Evolutionary conservation across 139 green algal genomes (phyloP).

Genomic region (Tetraselmis striata): DNA sequence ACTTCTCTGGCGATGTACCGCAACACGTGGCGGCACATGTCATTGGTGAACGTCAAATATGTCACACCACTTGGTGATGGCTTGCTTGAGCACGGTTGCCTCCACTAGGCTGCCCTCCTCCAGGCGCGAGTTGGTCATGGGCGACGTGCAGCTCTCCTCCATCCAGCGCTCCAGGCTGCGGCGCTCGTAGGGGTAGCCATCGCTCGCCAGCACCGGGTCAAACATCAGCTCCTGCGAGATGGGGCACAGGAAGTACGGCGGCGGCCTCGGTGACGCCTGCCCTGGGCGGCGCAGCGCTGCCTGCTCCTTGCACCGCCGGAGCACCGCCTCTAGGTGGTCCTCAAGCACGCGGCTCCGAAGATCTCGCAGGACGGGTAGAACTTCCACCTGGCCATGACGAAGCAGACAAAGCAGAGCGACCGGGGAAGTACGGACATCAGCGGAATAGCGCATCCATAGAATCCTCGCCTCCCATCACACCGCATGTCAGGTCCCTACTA

Average conservation of each 20-base stretch:
- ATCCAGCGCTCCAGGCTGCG: neutral
- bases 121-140: neutral
- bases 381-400: neutral
- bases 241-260: conserved; percentile 24
- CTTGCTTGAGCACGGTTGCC: neutral
- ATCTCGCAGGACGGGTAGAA: neutral
- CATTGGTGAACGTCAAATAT: too few relatives aligned
- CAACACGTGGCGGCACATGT: too few relatives aligned
- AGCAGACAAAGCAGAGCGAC: too few relatives aligned
- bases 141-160: neutral
- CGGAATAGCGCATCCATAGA: too few relatives aligned
- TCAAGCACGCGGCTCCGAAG: neutral
- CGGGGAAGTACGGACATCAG: too few relatives aligned
- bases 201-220: conserved; percentile 17
- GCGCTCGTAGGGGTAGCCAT: neutral
- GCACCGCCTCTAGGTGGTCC: neutral
- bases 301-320: neutral
- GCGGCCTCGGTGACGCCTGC: conserved; percentile 1
- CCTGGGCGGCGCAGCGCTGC: neutral
- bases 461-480: too few relatives aligned
- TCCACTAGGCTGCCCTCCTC: neutral
- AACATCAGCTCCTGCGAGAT: conserved; percentile 22
- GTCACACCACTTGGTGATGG: neutral
- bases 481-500: too few relatives aligned
- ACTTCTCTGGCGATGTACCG: too few relatives aligned